Percentiles rank a stretch among this genome's conserved stretches.
Evolutionary conservation across 2,329 filamentous ascomycete genomes (phyloP).

Genomic region (Monilinia polystroma): DNA sequence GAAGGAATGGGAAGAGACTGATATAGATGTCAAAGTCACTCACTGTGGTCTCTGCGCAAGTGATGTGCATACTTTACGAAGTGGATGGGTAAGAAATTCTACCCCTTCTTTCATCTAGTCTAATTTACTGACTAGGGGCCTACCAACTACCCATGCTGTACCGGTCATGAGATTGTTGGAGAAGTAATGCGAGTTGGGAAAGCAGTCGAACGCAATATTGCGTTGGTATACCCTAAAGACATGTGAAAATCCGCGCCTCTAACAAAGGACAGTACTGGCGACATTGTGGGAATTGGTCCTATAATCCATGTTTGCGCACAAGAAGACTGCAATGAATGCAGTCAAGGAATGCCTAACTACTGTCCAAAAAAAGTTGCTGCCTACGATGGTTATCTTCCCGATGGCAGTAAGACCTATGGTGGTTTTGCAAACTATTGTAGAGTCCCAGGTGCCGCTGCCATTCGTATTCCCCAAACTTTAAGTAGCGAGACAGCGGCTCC

Average conservation of each 20-base stretch:
- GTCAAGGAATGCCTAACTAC: constrained; percentile 14
- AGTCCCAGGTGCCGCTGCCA: constrained; percentile 57
- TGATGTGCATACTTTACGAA: constrained; percentile 36
- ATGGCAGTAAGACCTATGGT: constrained; percentile 18
- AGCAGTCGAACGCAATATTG: constrained; percentile 32
- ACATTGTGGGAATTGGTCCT: constrained; percentile 9
- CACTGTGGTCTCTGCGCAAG: constrained; percentile 50
- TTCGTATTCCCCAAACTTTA: constrained; percentile 55
- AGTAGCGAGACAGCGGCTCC: constrained; percentile 56
- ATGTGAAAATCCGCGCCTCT: neutral
- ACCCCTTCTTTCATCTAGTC: neutral
- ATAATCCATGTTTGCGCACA: constrained; percentile 15
- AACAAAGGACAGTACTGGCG: constrained; percentile 2
- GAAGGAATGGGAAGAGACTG: constrained; percentile 48
- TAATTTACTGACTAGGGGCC: constrained; percentile 36
- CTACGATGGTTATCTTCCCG: constrained; percentile 7
- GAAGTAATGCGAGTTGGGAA: constrained; percentile 45
- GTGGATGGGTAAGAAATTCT: constrained; percentile 31
- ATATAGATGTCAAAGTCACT: constrained; percentile 47
- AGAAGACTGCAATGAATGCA: constrained; percentile 8
- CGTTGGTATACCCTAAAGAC: neutral
- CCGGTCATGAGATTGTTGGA: constrained; percentile 52
- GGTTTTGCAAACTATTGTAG: constrained; percentile 49
- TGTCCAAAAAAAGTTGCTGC: constrained; percentile 19
- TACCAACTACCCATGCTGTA: constrained; percentile 42